Conservation (phyloP, 208 protist species). For the Trypanosoma rangeli region DNA sequence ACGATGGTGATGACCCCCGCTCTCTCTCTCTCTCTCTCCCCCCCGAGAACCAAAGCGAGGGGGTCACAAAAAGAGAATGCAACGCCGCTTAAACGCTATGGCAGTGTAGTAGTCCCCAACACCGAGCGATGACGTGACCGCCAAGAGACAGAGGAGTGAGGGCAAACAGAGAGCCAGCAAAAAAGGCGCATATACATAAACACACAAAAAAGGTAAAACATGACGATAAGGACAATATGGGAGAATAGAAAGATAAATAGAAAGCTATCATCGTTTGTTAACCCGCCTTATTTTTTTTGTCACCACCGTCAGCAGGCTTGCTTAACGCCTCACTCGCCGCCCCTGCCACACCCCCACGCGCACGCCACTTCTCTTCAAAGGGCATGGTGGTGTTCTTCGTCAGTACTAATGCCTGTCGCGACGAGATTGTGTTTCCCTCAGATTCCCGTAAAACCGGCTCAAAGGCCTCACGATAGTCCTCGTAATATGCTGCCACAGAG, state of each 20-base stretch:
- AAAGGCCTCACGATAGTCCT: conserved; percentile 39
- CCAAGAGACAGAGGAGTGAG: too few species aligned
- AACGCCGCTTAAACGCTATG: too few species aligned
- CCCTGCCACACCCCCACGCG: conserved; percentile 35
- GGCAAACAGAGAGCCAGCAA: neutral
- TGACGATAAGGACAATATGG: neutral
- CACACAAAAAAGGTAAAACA: neutral
- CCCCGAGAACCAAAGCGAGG: too few species aligned
- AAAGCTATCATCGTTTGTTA: neutral
- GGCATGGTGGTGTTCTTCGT: conserved; percentile 64
- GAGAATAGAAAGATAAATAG: neutral
- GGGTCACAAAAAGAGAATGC: too few species aligned
- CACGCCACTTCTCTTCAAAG: conserved; percentile 53
- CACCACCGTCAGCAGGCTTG: conserved; percentile 13
- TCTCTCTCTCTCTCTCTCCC: too few species aligned
- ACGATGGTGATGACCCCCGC: too few species aligned
- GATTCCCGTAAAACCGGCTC: conserved; percentile 39
- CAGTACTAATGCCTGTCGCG: conserved; percentile 48
- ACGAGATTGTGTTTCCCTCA: conserved; percentile 30
- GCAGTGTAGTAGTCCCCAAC: too few species aligned
- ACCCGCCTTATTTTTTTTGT: neutral
- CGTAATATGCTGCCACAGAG: conserved; percentile 36
- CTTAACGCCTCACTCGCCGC: conserved; percentile 30
- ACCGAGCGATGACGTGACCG: too few species aligned
- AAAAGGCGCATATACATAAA: neutral